These are phyloP conservation scores for Colletotrichum lindemuthianum DNA, from an alignment of 2,329 filamentous ascomycete genomes.

Conservation along the genomic window DNA sequence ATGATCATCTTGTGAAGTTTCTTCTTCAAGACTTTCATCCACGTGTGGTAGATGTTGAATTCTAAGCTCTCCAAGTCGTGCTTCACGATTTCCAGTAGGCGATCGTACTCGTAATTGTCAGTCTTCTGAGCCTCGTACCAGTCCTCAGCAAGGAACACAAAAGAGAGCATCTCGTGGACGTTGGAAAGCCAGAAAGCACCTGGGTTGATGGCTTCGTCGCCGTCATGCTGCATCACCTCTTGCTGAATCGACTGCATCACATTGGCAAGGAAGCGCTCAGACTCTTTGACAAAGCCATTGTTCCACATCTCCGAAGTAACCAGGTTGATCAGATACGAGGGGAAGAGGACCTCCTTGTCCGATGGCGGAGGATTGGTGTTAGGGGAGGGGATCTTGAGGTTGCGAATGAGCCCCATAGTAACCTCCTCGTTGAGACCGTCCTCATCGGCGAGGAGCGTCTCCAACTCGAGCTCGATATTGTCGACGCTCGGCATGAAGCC, in stretches of 20 bases:
- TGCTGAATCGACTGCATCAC: constrained; percentile 99
- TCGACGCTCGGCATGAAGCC: constrained; percentile 85
- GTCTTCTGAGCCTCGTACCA: constrained; percentile 99
- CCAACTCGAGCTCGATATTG: constrained; percentile 93
- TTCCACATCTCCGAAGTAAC: constrained; percentile 99
- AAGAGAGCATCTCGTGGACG: constrained; percentile 99
- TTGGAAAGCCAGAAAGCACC: constrained; percentile 99
- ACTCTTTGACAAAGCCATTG: constrained; percentile 99
- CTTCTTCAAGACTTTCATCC: constrained; percentile 99
- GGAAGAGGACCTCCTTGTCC: constrained; percentile 98
- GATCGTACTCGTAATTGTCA: constrained; percentile 98
- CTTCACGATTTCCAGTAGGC: constrained; percentile 97
- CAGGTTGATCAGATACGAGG: constrained; percentile 97
- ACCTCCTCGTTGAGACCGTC: constrained; percentile 97
- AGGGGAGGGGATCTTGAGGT: constrained; percentile 94
- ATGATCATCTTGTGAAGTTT: constrained; percentile 99
- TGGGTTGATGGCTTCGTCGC: constrained; percentile 95
- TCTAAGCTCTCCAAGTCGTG: constrained; percentile 97
- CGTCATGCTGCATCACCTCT: constrained; percentile 98
- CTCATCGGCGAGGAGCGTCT: constrained; percentile 92
- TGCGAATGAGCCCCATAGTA: constrained; percentile 93
- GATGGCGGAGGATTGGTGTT: constrained; percentile 88
- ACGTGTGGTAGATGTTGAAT: constrained; percentile 99
- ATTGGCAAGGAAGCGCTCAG: constrained; percentile 96
- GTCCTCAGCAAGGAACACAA: constrained; percentile 98